Evolutionary conservation across 1,284 basidiomycete genomes (phyloP).

Genomic region (Leccinum pallidistipes): DNA sequence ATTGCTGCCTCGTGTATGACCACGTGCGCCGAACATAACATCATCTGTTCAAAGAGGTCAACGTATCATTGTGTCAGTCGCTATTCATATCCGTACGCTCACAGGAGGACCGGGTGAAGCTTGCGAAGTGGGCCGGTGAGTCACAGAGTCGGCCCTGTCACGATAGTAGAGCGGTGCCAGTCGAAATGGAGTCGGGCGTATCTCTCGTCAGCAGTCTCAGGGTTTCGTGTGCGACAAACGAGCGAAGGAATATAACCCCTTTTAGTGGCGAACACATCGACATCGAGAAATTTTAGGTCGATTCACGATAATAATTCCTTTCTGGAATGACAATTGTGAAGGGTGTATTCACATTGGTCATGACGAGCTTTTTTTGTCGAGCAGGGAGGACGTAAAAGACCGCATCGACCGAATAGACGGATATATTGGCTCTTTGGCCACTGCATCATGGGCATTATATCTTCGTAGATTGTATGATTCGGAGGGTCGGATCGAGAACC

Average conservation of each 20-base stretch:
- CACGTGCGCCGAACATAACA: background rate
- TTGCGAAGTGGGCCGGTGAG: background rate
- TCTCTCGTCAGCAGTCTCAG: background rate
- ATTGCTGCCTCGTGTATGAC: background rate
- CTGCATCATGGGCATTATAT: conserved; percentile 16
- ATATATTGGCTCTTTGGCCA: conserved; percentile 6
- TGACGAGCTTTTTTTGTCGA: conserved; percentile 7
- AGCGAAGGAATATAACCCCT: background rate
- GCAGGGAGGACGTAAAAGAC: conserved; percentile 7
- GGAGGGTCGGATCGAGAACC: conserved; percentile 3
- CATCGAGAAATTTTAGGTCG: background rate
- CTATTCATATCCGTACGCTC: background rate
- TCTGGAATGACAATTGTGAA: conserved; percentile 1
- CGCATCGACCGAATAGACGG: conserved; percentile 11
- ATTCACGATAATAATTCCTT: conserved; percentile 1
- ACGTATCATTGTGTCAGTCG: background rate
- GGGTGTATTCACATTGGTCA: conserved; percentile 9
- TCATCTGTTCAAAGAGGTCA: background rate
- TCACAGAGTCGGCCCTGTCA: background rate
- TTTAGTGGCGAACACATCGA: background rate
- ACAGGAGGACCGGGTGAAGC: background rate
- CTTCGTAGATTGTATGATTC: conserved; percentile 15
- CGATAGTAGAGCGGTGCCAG: background rate
- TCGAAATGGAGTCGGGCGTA: background rate
- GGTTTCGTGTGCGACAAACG: background rate